These are phyloP conservation scores for Leishmania major DNA, from an alignment of 208 protist genomes.

Conservation along the genomic window DNA sequence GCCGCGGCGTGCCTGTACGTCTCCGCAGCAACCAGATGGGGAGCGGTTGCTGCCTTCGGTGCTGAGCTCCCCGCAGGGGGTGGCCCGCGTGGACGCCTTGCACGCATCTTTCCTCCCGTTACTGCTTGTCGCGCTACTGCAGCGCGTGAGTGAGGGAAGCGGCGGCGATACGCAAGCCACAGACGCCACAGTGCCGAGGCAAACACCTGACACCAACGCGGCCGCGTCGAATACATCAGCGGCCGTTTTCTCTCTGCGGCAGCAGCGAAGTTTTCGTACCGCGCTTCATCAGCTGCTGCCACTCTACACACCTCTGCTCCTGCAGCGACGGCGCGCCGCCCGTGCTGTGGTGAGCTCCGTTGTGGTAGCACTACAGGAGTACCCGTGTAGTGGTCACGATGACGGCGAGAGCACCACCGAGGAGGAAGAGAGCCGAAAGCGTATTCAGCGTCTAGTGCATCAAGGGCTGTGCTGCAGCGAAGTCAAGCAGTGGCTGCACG, in stretches of 20 bases:
- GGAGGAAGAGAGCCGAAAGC: not conserved
- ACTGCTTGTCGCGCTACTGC: constrained; percentile 21
- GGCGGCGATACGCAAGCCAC: not conserved
- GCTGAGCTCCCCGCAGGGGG: constrained; percentile 1
- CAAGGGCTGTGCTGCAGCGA: not conserved
- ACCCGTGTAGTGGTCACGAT: not conserved
- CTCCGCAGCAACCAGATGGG: not conserved
- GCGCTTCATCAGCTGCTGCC: constrained; percentile 19
- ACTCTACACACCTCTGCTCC: constrained; percentile 11
- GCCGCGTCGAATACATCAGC: not conserved
- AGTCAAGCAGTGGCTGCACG: not conserved
- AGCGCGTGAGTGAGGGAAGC: not conserved
- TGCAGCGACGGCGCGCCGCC: not conserved
- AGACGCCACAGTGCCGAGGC: not conserved
- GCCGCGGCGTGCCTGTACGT: not conserved
- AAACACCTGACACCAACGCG: not conserved
- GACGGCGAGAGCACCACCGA: not conserved
- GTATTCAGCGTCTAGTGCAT: not conserved
- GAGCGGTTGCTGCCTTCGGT: constrained; percentile 9
- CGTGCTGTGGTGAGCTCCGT: constrained; percentile 3
- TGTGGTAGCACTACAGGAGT: not conserved
- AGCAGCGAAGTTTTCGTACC: not conserved
- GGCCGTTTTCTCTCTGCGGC: not conserved
- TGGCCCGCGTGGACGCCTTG: constrained; percentile 25
- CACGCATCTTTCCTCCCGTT: constrained; percentile 17